These are phyloP conservation scores for Phycomyces nitens DNA, from an alignment of 192 early-diverging fungal species.

Conservation along the genomic window DNA sequence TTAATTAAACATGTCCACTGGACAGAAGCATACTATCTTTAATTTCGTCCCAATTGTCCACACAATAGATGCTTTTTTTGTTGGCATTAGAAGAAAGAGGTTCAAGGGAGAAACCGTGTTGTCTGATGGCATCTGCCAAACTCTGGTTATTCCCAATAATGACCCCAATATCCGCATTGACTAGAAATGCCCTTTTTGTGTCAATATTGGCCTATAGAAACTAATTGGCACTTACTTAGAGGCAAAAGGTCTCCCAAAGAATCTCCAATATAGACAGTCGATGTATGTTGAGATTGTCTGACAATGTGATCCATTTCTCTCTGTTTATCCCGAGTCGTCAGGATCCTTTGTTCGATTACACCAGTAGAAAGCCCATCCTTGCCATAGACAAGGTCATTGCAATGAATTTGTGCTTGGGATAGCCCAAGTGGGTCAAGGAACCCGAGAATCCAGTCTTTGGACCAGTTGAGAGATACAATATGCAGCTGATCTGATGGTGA, in stretches of 20 bases:
- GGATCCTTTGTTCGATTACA: conserved; percentile 7
- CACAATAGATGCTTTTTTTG: neutral
- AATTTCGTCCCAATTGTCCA: conserved; percentile 10
- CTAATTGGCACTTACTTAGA: conserved; percentile 21
- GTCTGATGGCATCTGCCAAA: conserved; percentile 4
- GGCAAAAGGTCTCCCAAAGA: conserved; percentile 14
- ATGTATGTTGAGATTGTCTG: neutral
- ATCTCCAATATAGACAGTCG: conserved; percentile 25
- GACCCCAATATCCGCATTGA: conserved; percentile 16
- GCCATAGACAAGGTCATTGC: conserved; percentile 16
- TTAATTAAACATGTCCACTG: neutral
- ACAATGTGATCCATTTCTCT: neutral
- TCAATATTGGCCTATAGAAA: too few relatives aligned
- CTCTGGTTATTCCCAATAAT: conserved; percentile 14
- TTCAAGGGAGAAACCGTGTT: conserved; percentile 5
- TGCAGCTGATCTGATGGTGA: conserved; percentile 3
- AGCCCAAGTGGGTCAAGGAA: neutral
- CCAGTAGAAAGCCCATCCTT: conserved; percentile 9
- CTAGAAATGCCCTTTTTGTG: neutral
- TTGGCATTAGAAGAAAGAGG: neutral
- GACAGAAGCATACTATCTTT: neutral
- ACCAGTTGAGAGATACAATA: conserved; percentile 24
- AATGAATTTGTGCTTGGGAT: neutral
- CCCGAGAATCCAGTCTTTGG: conserved; percentile 32
- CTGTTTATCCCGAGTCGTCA: conserved; percentile 16